A percentile compares a stretch with the other conserved stretches of the same genome.
These are phyloP conservation scores for Bathelium albidoporum DNA, from an alignment of 495 filamentous ascomycete genomes.

Conservation along the genomic window DNA sequence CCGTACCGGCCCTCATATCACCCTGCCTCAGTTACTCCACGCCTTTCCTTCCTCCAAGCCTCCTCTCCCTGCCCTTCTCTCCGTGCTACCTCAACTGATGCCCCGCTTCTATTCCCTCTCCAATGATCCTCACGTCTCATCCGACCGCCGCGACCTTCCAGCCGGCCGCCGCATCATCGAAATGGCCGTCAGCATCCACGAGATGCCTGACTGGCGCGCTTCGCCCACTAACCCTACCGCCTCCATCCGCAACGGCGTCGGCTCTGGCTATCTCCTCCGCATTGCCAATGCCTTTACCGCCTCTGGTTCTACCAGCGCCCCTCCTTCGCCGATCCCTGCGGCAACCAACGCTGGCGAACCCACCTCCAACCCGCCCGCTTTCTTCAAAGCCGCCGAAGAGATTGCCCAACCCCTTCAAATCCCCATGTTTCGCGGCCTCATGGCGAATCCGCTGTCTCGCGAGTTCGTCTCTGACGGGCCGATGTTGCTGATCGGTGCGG, in stretches of 20 bases:
- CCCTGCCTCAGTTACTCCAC: slow-evolving; percentile 70
- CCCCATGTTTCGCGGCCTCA: slow-evolving; percentile 97
- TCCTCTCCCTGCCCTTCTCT: slow-evolving; percentile 69
- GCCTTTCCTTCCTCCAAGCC: slow-evolving; percentile 90
- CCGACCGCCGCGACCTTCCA: slow-evolving; percentile 53
- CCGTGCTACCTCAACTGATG: slow-evolving; percentile 77
- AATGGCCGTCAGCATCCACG: slow-evolving; percentile 88
- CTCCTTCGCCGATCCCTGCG: not conserved
- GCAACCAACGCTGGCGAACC: not conserved
- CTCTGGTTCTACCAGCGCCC: not conserved
- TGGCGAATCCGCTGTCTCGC: slow-evolving; percentile 88
- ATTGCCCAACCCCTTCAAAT: slow-evolving; percentile 48
- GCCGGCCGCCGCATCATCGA: slow-evolving; percentile 72
- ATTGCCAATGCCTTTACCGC: slow-evolving; percentile 50
- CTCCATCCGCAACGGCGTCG: slow-evolving; percentile 30
- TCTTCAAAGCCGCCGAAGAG: not conserved
- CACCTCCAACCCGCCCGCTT: slow-evolving; percentile 7
- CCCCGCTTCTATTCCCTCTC: slow-evolving; percentile 96
- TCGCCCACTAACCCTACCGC: not conserved
- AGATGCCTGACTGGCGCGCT: slow-evolving; percentile 66
- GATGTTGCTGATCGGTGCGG: slow-evolving; percentile 94
- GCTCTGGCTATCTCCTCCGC: slow-evolving; percentile 70
- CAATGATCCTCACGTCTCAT: slow-evolving; percentile 84
- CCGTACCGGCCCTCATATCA: slow-evolving; percentile 77
- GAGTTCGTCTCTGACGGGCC: slow-evolving; percentile 86